Base-by-base conservation (phyloP, 768 basidiomycete genomes). In the Kwoniella dendrophila region DNA sequence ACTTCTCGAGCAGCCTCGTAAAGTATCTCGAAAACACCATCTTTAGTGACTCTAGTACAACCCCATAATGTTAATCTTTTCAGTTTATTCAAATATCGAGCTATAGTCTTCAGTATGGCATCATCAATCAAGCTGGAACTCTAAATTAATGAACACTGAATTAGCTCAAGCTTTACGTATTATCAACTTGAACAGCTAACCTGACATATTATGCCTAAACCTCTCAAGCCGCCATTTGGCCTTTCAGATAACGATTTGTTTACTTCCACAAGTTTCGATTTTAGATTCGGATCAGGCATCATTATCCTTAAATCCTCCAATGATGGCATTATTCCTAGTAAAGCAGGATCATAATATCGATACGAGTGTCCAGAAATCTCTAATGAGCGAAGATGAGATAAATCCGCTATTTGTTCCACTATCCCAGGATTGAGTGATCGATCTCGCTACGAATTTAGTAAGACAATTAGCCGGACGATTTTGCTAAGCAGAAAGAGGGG, bases 331-430 rank as follows among this genome's bases (percentile, higher is more conserved):
- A n/a, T 27, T 6, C 71, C 71, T 2, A 75, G 4, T 41, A 72
- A 26, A 2, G 30, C 24, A 0, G 73, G 69, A 29, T 70, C 59
- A 56, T 72, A 75, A 44, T 72, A 75, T 22, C 71, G 44, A 26
- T 68, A 54, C 20, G 73, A 70, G 32, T 75, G 73, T 16, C 73
- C 73, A 0, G 73, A 68, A 1, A 75, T 59, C 50, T 75, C 73
- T 3, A 75, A 55, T 3, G 66, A 64, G 1, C 63, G 62, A 22
- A 75, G 66, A 27, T 66, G 59, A 0, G 53, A 34, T 3, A 75
- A 54, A 3, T 44, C 30, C 5, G 64, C 50, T 27, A 75, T 64
- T 8, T 12, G 50, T 40, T 71, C 65, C 3, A 75, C 18, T 11
- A 75, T 27, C 11, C 56, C 32, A 2, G 71, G 71, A 38, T 64